Base-by-base conservation (phyloP, 192 early-diverging fungal genomes). In the Gamsiella multidivaricata region DNA sequence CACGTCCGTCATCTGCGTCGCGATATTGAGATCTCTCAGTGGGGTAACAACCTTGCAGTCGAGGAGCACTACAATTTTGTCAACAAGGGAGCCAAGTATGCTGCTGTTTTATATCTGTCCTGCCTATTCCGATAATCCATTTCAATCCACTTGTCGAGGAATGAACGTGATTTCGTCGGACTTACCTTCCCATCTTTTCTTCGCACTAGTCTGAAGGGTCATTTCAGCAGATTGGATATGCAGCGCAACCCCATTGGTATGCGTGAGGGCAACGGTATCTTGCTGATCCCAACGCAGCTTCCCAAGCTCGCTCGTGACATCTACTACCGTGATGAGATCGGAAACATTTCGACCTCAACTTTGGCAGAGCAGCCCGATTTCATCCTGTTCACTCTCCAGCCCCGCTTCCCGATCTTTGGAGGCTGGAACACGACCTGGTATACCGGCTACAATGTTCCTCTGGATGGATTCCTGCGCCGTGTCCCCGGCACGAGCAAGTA, bases 361-460 rank as follows among this genome's bases (percentile, higher is more conserved):
- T 67, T 91, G 54, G 70, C 80, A 42, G 49, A 85, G 32, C 88
- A 87, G 17, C 53, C 57, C 1, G 59, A 79, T 17, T 61, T 74
- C 23, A 81, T 90, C 18, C 67, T 92, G 15, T 80, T 99, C 71
- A 87, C 91, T 41, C 81, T 98, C n/a, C 81, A 79, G 34, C 96
- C 98, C 33, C 90, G 98, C 32, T 99, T 94, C 81, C 98, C 97
- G 37, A 43, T 99, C 3, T 93, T 92, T 80, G 98, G 98, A 54
- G 94, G 95, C n/a, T 98, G 97, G 97, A 93, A 91, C 69, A 98
- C 97, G 70, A 94, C 92, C 17, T 99, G 94, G 95, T 91, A 91
- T 73, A 91, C 95, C 69, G 96, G 95, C 5, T 99, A 96, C 85
- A 91, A 93, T 52, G 83, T 91, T 23, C 92, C 95, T 14, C 63